Conservation (phyloP, 1,284 basidiomycete genomes). For the Polyporus tsugae region DNA sequence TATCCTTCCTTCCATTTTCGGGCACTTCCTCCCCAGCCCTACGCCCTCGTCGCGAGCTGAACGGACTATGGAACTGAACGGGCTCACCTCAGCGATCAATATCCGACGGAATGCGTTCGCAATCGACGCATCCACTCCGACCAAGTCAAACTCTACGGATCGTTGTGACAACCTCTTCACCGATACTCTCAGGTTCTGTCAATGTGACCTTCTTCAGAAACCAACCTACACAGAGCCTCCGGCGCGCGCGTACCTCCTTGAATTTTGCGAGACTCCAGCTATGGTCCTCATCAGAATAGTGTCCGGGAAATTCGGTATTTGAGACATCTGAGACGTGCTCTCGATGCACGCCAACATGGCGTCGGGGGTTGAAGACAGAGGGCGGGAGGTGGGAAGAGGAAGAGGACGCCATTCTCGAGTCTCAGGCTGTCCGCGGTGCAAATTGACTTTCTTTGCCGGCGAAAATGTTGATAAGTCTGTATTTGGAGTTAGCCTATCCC, state of each 20-base stretch:
- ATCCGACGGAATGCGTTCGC: constrained; percentile 95
- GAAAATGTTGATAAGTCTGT: background rate
- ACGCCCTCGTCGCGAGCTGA: background rate
- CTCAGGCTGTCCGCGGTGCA: constrained; percentile 17
- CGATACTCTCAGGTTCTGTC: constrained; percentile 76
- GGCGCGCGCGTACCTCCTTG: constrained; percentile 64
- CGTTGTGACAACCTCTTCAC: constrained; percentile 83
- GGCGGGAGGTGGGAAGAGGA: constrained; percentile 38
- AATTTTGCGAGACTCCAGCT: constrained; percentile 85
- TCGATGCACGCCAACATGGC: constrained; percentile 66
- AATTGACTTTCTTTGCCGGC: constrained; percentile 30
- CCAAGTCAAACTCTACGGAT: constrained; percentile 93
- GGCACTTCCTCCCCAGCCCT: background rate
- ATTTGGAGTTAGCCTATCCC: background rate
- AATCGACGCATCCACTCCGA: constrained; percentile 96
- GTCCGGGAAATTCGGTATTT: constrained; percentile 88
- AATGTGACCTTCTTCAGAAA: constrained; percentile 9
- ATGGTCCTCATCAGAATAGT: constrained; percentile 85
- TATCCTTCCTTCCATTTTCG: background rate
- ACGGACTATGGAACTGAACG: background rate
- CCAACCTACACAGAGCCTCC: background rate
- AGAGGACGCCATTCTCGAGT: constrained; percentile 38
- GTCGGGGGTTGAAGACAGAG: constrained; percentile 44
- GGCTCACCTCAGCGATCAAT: constrained; percentile 89
- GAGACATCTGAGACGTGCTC: constrained; percentile 86